Base-by-base conservation (phyloP, 2,329 filamentous ascomycete species). In the Alternaria novae-zelandiae region DNA sequence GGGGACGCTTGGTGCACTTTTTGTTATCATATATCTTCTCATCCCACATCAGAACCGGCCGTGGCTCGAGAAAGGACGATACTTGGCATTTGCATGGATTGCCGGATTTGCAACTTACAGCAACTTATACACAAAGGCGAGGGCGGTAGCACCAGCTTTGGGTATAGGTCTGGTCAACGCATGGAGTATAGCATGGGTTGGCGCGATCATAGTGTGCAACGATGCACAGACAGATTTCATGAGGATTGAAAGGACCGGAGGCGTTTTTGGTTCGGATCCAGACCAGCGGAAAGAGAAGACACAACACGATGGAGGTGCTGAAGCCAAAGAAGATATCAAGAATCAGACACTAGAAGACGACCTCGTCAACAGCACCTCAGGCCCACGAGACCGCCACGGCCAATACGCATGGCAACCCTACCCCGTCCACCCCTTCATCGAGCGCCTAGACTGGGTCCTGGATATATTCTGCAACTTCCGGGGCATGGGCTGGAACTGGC, bases 401-500 rank as follows among this genome's bases (percentile, higher is more conserved):
- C 73, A 73, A 23, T 82, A 86, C 28, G 76, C 78, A 65, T 89
- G 87, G 87, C 86, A 89, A 65, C 68, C 82, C 3, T 88, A 86
- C 67, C 86, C 87, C 0, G 43, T 70, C 5, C 64, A 68, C 4
- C 76, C 82, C 3, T 82, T 88, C 43, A 70, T 78, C 21, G 84
- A 88, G 65, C 85, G 87, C 15, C 68, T 89, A 17, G 84, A 88
- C 61, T 90, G 88, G 87, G 81, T 85, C 4, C 67, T 83, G 11
- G 87, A 89, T 61, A 74, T 89, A 41, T 82, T 88, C 64, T 83
- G 82, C 72, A 88, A 84, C 70, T 87, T 89, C 70, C 83, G 88
- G 50, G 88, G 88, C 10, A 82, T 86, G 32, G 86, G 86, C 64
- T 90, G 88, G 88, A 87, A 84, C 69, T 88, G 86, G 82, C 82